These are phyloP conservation scores for Chalaropsis thielavioides DNA, from an alignment of 2,329 filamentous ascomycete species.

Conservation along the genomic window DNA sequence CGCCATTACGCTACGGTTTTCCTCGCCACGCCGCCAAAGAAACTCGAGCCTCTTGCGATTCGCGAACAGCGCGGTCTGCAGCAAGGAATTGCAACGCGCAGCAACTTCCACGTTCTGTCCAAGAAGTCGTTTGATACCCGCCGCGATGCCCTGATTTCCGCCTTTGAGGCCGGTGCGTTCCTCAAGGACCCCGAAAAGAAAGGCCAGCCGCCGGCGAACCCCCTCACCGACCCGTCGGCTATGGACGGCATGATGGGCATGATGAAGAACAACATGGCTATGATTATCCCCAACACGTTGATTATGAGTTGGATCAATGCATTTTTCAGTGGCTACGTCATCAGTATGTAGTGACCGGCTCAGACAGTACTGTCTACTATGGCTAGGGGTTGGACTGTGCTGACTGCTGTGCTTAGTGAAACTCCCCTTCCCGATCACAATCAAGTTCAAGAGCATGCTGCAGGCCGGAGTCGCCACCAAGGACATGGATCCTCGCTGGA, in stretches of 20 bases:
- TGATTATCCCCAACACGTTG: slow-evolving; percentile 97
- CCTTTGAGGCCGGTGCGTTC: slow-evolving; percentile 74
- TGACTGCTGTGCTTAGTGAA: slow-evolving; percentile 48
- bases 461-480: slow-evolving; percentile 91
- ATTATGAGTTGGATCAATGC: slow-evolving; percentile 99
- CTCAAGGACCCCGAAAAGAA: slow-evolving; percentile 77
- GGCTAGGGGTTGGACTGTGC: background rate
- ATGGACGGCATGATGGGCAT: slow-evolving; percentile 99
- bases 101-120: slow-evolving; percentile 68
- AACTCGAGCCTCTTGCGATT: slow-evolving; percentile 56
- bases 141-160: slow-evolving; percentile 65
- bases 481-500: slow-evolving; percentile 96
- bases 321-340: slow-evolving; percentile 96
- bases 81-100: slow-evolving; percentile 70
- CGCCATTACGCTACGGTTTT: slow-evolving; percentile 94
- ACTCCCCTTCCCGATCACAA: slow-evolving; percentile 89
- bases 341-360: slow-evolving; percentile 42
- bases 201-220: slow-evolving; percentile 80
- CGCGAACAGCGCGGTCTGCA: slow-evolving; percentile 77
- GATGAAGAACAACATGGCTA: slow-evolving; percentile 99
- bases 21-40: slow-evolving; percentile 73
- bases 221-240: slow-evolving; percentile 83
- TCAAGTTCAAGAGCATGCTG: slow-evolving; percentile 99
- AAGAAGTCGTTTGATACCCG: slow-evolving; percentile 62
- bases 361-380: no score